Base-by-base conservation (phyloP, 2,329 filamentous ascomycete species). In the Coniochaeta hoffmannii region DNA sequence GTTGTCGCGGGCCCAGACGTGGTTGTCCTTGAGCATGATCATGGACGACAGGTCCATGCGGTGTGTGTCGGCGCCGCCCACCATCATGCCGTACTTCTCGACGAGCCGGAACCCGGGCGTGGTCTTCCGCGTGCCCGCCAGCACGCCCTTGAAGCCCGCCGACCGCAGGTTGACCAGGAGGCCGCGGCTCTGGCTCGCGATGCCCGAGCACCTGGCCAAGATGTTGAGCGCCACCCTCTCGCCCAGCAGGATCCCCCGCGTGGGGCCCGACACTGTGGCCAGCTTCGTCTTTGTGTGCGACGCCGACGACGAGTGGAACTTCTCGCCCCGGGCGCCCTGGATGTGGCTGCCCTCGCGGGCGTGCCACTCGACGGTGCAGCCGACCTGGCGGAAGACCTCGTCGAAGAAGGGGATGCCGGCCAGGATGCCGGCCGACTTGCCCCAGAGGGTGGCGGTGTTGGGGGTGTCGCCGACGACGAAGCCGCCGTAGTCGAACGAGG, bases 1-100 rank as follows among this genome's bases (percentile, higher is more conserved):
- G 67, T 88, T 89, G 26, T 87, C 87, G 54, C 88, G 87, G 59
- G 90, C 90, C 88, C 93, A 97, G 56, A 99, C 87, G 73, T 99
- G 94, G 73, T 99, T 99, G 73, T 99, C 94, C 76, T 99, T 99
- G 61, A 99, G 80, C 94, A 99, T 99, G 56, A 92, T 92, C 94
- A 99, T 97, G 61, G 87, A 83, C 69, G 85, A 89, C 56, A 99
- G 77, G 69, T 99, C 94, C 73, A 96, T 90, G 31, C 94, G 80
- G 71, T 99, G 94, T 2, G 87, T 83, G 72, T 99, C 94, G 15
- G 90, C 92, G 11, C 94, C 94, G 56, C 93, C 94, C 15, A 96
- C 87, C 22, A 97, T 76, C 87, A 99, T 97, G 63, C 91, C 94
- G 71, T 99, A 99, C 75, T 99, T 99, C 73, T 99, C 94, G 10